Evolutionary conservation across 495 filamentous ascomycete genomes (phyloP), one percentile per base, ranked within the genome.

Genomic region (Darksidea phi): DNA sequence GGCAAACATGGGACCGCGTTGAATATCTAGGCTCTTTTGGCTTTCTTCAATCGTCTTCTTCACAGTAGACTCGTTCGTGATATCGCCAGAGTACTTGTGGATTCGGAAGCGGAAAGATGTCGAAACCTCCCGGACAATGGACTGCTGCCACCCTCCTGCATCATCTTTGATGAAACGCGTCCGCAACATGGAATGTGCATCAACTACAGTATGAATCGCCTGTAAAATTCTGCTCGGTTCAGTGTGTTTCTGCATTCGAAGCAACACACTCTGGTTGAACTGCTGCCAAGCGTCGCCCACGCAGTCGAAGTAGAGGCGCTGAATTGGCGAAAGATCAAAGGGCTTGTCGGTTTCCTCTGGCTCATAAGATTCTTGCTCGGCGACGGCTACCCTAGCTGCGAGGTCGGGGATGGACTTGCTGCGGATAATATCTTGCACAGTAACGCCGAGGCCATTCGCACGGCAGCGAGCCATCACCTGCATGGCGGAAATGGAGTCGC

Each of bases 361-460:
- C 12, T 41, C 48, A 36, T 54, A 64, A n/a, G 48, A 36, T 2
- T 46, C 37, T n/a, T 58, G 36, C 17, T 48, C 42, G 2, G 55
- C 50, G 13, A 46, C 21, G 18, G 37, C 59, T 24, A 54, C 55
- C 47, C 61, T 54, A 37, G 47, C 41, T 18, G 66, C 55, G 18
- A 68, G 46, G 23, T 68, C 61, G 1, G 26, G 52, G 25, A 68
- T 64, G 12, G 66, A 68, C 37, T 68, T 68, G 51, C 66, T 68
- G 6, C 57, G 18, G 13, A 68, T 37, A 6, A 68, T 61, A 36
- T 64, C 61, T 46, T 68, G 55, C 4, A 68, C 66, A 21, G 46
- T 60, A 20, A 68, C 52, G 41, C 26, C 50, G 23, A 64, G 37
- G 8, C 66, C 61, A 36, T 23, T 38, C 7, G 34, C 54, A 47